Conservation (phyloP, 768 basidiomycete species). For the Serendipita sp. region DNA sequence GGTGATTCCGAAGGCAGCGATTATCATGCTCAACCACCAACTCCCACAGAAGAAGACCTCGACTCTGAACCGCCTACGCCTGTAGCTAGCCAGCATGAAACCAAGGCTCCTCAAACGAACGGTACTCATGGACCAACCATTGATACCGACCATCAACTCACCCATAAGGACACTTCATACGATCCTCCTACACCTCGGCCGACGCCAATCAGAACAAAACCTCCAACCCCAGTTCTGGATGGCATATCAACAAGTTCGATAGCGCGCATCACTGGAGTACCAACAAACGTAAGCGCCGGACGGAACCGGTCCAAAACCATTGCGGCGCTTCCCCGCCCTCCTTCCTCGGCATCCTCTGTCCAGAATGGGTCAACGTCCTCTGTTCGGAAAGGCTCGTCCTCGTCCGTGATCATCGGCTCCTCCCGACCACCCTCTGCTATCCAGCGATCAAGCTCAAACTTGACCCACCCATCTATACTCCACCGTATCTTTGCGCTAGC, state of each 20-base stretch:
- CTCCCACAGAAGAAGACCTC: neutral
- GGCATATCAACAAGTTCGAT: neutral
- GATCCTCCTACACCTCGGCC: slow-evolving; percentile 1
- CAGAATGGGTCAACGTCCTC: no score
- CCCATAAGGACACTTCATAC: neutral
- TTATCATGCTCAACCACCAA: neutral
- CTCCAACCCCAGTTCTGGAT: neutral
- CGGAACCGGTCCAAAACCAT: neutral
- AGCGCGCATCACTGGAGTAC: neutral
- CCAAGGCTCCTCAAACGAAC: no score
- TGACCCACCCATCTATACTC: neutral
- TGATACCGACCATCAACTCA: no score
- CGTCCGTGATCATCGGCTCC: neutral
- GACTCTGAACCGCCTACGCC: neutral
- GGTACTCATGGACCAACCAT: no score
- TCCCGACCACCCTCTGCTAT: neutral
- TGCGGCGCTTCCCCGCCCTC: neutral
- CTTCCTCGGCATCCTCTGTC: neutral
- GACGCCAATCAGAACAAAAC: neutral
- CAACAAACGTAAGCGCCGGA: neutral
- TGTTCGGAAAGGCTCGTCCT: neutral
- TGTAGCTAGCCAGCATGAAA: neutral
- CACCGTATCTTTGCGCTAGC: neutral
- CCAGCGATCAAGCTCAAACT: neutral
- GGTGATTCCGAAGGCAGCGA: no score